phyloP scores from a whole-genome alignment of 306 rosid species.

The Morella rubra region DNA sequence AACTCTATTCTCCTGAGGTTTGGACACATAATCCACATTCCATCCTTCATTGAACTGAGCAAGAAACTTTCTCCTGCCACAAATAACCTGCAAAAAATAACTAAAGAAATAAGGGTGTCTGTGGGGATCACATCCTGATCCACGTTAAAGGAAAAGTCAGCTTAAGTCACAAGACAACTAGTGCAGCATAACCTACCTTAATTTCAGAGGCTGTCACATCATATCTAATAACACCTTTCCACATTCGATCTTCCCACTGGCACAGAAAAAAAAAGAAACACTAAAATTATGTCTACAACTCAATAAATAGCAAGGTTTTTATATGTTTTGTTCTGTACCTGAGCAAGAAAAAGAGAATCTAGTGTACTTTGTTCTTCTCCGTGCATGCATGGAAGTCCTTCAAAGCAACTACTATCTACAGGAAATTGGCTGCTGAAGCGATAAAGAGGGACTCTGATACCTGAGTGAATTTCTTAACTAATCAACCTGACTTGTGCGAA shows the following conservation, averaged over 20 bases:
- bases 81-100: constrained; percentile 24
- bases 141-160: not conserved
- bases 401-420: constrained; percentile 10
- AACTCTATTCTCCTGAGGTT: constrained; percentile 4
- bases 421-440: constrained; percentile 22
- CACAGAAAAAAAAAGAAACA: not conserved
- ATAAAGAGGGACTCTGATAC: constrained; percentile 32
- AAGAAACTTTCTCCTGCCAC: constrained; percentile 37
- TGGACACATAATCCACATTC: constrained; percentile 9
- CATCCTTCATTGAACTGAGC: constrained; percentile 42
- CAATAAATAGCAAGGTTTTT: not conserved
- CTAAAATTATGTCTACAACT: not conserved
- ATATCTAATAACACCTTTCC: constrained; percentile 37
- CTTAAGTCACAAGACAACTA: not conserved
- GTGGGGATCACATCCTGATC: not conserved
- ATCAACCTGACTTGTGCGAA: not conserved
- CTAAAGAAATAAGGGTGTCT: constrained; percentile 1
- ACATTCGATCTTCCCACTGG: constrained; percentile 45
- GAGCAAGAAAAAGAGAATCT: constrained; percentile 40
- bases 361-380: constrained; percentile 30
- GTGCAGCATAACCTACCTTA: constrained; percentile 28
- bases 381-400: constrained; percentile 8
- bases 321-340: constrained; percentile 17
- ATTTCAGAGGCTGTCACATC: constrained; percentile 43
- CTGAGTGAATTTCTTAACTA: constrained; percentile 9